Conservation (phyloP, 805 yeast genomes). For the Kluyveromyces dobzhanskii region DNA sequence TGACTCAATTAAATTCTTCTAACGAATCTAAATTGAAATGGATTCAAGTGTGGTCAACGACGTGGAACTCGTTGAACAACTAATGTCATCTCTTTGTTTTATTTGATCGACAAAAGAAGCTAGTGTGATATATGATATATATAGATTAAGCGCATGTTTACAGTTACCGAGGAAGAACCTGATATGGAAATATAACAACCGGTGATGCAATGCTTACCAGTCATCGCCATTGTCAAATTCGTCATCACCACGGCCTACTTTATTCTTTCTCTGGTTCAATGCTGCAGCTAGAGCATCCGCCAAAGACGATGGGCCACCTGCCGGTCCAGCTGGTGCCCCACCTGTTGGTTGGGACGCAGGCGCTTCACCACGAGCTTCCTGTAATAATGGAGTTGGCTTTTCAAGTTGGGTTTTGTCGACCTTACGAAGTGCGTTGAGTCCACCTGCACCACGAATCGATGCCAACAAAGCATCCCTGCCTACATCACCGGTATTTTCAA, state of each 20-base stretch:
- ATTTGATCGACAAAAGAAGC: neutral
- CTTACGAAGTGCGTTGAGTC: slow-evolving; percentile 58
- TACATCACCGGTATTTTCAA: slow-evolving; percentile 36
- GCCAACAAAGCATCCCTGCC: slow-evolving; percentile 78
- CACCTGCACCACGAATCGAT: slow-evolving; percentile 76
- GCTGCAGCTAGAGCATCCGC: slow-evolving; percentile 91
- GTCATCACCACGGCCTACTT: slow-evolving; percentile 84
- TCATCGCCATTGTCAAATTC: slow-evolving; percentile 82
- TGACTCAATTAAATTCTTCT: slow-evolving; percentile 39
- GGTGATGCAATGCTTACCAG: slow-evolving; percentile 36
- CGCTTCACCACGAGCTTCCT: slow-evolving; percentile 62
- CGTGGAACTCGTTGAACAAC: slow-evolving; percentile 12
- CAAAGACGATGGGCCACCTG: slow-evolving; percentile 52
- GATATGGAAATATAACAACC: too few species aligned
- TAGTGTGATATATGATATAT: neutral
- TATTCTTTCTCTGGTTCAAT: slow-evolving; percentile 68
- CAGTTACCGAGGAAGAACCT: too few species aligned
- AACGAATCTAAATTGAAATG: slow-evolving; percentile 41
- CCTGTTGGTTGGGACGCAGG: slow-evolving; percentile 31
- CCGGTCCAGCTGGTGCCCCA: slow-evolving; percentile 32
- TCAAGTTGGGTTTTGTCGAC: slow-evolving; percentile 81
- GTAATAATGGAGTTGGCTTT: slow-evolving; percentile 62
- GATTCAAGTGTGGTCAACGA: slow-evolving; percentile 28
- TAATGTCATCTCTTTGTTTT: neutral
- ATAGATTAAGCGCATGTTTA: too few species aligned